Conservation (phyloP, 768 basidiomycete genomes). For the Tricholoma sp. region DNA sequence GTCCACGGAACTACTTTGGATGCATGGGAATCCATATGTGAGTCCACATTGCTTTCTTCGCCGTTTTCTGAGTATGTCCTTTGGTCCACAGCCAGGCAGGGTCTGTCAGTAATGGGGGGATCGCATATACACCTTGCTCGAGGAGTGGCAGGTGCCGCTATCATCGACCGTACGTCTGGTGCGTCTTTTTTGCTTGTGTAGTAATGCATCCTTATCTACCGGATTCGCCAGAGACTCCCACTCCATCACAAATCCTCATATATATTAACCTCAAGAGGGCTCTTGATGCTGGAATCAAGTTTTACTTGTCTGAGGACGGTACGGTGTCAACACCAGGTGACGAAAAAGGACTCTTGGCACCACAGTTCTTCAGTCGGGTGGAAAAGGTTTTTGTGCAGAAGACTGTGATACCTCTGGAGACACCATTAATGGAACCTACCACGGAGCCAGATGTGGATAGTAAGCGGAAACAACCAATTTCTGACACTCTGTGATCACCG, state of each 20-base stretch:
- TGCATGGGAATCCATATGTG: conserved; percentile 64
- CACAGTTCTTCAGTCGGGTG: conserved; percentile 67
- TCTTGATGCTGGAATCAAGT: conserved; percentile 60
- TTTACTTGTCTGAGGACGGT: conserved; percentile 81
- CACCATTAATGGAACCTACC: neutral
- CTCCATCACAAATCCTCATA: conserved; percentile 71
- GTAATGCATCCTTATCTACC: neutral
- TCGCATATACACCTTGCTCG: conserved; percentile 94
- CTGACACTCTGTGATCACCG: no score
- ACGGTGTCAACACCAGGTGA: conserved; percentile 85
- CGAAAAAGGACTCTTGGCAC: conserved; percentile 50
- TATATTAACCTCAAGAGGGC: conserved; percentile 75
- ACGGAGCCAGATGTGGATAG: neutral
- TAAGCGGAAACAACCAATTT: no score
- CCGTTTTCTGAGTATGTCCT: neutral
- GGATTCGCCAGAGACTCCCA: conserved; percentile 65
- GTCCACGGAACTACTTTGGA: conserved; percentile 73
- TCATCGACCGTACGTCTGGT: conserved; percentile 79
- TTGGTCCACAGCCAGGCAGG: conserved; percentile 49
- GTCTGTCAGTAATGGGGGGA: conserved; percentile 78
- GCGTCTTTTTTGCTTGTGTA: conserved; percentile 16
- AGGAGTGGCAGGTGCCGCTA: conserved; percentile 56
- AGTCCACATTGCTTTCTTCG: conserved; percentile 28
- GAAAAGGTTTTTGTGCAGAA: conserved; percentile 27
- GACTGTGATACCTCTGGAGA: neutral